phyloP scores from a whole-genome alignment of 352 stramenopile genomes.

The Aphanomyces euteiches region DNA sequence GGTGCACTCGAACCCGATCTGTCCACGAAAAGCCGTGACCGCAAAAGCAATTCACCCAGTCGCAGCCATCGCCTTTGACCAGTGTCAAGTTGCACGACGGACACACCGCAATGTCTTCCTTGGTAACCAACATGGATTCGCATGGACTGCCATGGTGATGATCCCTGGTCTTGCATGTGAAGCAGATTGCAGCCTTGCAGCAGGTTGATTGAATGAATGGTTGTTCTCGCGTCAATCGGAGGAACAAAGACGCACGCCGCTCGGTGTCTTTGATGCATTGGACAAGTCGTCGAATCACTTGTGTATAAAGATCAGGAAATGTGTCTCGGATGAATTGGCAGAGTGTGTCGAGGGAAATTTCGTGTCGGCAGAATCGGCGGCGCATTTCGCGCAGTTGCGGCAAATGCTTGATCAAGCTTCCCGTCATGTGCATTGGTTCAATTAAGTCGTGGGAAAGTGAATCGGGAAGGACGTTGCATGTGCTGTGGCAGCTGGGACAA shows the following conservation, averaged over 20 bases:
- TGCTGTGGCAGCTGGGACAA: not conserved
- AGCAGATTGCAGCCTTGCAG: conserved; percentile 15
- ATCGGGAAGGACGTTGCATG: not conserved
- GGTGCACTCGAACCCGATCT: not conserved
- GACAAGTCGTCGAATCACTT: not conserved
- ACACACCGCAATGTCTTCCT: conserved; percentile 28
- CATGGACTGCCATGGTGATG: conserved; percentile 16
- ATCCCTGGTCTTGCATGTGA: conserved; percentile 3
- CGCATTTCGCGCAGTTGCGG: not conserved
- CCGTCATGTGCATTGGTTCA: not conserved
- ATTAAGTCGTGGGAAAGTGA: not conserved
- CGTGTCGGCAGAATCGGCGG: not conserved
- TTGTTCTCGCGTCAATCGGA: not conserved
- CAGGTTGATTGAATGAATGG: conserved; percentile 12
- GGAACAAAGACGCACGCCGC: conserved; percentile 4
- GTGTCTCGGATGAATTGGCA: not conserved
- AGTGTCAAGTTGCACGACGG: conserved; percentile 27
- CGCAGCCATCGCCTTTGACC: conserved; percentile 34
- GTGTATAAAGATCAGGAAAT: not conserved
- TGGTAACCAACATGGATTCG: not conserved
- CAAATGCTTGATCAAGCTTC: not conserved
- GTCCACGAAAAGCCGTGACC: conserved; percentile 27
- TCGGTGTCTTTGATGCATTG: conserved; percentile 8
- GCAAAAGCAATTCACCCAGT: conserved; percentile 33
- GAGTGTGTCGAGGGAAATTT: not conserved